Evolutionary conservation across 108 stramenopile genomes (phyloP), one percentile per base, ranked within the genome.

Genomic region (Skeletonema potamos): DNA sequence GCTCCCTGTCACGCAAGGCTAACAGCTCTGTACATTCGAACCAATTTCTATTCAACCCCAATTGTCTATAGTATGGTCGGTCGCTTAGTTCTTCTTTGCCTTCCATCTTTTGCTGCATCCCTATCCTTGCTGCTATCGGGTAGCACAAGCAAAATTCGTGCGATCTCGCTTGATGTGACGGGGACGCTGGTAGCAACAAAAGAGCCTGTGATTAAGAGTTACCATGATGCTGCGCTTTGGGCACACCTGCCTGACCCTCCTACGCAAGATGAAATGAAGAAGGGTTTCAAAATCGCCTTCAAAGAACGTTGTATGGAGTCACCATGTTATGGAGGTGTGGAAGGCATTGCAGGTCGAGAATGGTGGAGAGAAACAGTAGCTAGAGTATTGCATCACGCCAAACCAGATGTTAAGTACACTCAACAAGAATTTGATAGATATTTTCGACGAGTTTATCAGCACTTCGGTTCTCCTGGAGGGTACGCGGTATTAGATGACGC

Each of bases 101-200:
- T 46, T 46, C 18, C 18, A 20, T 46, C 44, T 18, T 20, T 46
- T 6, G 44, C 18, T 46, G n/a, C n/a, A 18, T 46, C 44, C 18
- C 44, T 46, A 46, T 46, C 44, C 17, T 17, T 46, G 36, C 58
- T 26, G 18, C 18, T 56, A 72, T 64, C 64, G 28, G 46, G 28
- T 8, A 12, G 6, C 26, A 28, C 37, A 18, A 18, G 46, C 22
- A 69, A 58, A 58, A 72, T 72, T 12, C 72, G 72, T 37, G 72
- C 72, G 9, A 65, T 72, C 28, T 72, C 72, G 3, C 24, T 72
- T 5, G 72, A 72, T 28, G 72, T 72, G 12, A 72, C 72, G 18
- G 72, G 72, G 6, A 72, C 72, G 4, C 18, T 72, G 15, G 6
- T 72, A 4, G 32, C 72, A 13, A 66, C 65, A 39, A 54, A 27